Evolutionary conservation across 2,329 filamentous ascomycete species (phyloP).

Genomic region (Aspergillus tubingensis): DNA sequence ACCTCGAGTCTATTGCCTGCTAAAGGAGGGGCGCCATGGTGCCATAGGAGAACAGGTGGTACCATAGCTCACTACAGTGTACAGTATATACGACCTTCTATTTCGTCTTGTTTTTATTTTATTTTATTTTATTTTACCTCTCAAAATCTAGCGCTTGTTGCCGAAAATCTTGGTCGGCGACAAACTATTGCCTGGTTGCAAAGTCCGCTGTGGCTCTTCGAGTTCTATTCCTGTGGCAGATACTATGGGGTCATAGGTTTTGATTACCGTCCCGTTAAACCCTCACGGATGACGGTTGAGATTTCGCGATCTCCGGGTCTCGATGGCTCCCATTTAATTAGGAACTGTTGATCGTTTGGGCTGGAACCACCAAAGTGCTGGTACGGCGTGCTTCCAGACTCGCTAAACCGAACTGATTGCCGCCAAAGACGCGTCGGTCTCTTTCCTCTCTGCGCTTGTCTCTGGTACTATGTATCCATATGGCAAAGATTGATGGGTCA

Average conservation of each 20-base stretch:
- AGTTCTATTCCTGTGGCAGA: slow-evolving; percentile 2
- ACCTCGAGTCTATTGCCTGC: neutral
- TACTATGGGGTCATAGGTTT: slow-evolving; percentile 1
- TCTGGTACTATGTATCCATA: neutral
- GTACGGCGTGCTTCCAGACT: slow-evolving; percentile 12
- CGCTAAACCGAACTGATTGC: slow-evolving; percentile 8
- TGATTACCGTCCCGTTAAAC: slow-evolving; percentile 3
- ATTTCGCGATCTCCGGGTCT: slow-evolving; percentile 14
- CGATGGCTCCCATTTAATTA: slow-evolving; percentile 17
- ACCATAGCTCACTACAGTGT: neutral
- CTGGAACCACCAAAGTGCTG: slow-evolving; percentile 13
- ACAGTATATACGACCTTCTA: neutral
- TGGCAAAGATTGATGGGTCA: neutral
- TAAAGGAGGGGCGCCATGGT: neutral
- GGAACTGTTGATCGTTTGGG: slow-evolving; percentile 21
- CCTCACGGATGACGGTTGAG: neutral
- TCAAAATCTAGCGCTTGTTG: neutral
- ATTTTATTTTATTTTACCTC: too few species aligned
- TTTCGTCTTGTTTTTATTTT: too few species aligned
- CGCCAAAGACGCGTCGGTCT: slow-evolving; percentile 16
- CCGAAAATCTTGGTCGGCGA: neutral
- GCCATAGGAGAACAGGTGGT: neutral
- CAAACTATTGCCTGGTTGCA: neutral
- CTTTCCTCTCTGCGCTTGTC: slow-evolving; percentile 15
- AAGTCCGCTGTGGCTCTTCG: neutral